These are phyloP conservation scores for Nothopassalora personata DNA, from an alignment of 2,329 filamentous ascomycete species.

Conservation along the genomic window DNA sequence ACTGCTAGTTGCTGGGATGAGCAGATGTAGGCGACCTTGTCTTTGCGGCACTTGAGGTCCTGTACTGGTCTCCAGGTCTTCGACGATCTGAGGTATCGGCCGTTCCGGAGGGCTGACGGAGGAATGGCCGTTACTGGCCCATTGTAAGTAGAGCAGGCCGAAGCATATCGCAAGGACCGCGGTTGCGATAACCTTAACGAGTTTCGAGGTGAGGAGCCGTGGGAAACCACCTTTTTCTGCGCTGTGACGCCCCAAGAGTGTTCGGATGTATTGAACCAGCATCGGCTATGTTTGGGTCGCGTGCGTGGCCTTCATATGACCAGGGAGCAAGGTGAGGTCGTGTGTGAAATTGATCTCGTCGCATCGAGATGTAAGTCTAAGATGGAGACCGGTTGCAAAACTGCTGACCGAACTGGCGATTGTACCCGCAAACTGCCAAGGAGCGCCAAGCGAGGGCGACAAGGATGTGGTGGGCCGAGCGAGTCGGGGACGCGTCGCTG, in stretches of 20 bases:
- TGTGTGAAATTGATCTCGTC: not conserved
- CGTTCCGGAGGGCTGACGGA: not conserved
- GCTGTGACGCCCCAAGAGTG: not conserved
- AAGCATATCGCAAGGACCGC: constrained; percentile 5
- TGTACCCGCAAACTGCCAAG: no score
- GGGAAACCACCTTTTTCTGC: not conserved
- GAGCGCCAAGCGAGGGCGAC: no score
- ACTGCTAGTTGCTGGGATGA: constrained; percentile 47
- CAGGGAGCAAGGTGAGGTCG: not conserved
- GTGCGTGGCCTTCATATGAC: not conserved
- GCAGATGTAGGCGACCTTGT: constrained; percentile 46
- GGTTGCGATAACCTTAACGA: constrained; percentile 8
- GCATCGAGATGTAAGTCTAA: not conserved
- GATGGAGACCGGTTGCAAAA: not conserved
- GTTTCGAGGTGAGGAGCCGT: constrained; percentile 7
- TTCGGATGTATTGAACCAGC: not conserved
- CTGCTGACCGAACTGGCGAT: no score
- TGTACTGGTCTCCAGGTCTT: not conserved
- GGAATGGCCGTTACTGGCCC: not conserved
- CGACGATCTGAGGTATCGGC: not conserved
- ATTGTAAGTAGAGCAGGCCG: constrained; percentile 2
- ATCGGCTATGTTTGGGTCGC: not conserved
- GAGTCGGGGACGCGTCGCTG: no score
- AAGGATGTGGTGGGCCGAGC: no score
- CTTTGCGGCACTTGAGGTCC: not conserved